Evolutionary conservation across 345 rosid genomes (phyloP).

Genomic region (Reutealis trisperma): DNA sequence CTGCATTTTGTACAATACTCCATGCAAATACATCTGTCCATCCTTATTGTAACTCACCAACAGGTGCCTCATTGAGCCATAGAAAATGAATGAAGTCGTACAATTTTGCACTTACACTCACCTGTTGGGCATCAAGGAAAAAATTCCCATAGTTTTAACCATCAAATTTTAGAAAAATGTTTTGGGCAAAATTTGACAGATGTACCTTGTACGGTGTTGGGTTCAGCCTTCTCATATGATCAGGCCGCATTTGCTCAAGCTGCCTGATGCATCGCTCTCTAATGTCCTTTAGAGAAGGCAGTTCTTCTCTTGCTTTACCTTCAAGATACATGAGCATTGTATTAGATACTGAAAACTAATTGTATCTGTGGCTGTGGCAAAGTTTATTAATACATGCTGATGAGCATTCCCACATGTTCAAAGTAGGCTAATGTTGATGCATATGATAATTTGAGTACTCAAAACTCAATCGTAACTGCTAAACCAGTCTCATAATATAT

Average conservation of each 20-base stretch:
- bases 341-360: not conserved
- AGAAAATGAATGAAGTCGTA: slow-evolving; percentile 94
- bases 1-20: slow-evolving; percentile 22
- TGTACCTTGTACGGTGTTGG: slow-evolving; percentile 94
- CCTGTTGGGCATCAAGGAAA: slow-evolving; percentile 40
- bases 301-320: slow-evolving; percentile 65
- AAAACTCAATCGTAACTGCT: not conserved
- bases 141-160: not conserved
- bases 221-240: slow-evolving; percentile 91
- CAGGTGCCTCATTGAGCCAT: slow-evolving; percentile 99
- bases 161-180: not conserved
- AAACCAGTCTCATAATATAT: too few species aligned
- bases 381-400: not conserved
- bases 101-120: slow-evolving; percentile 79
- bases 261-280: slow-evolving; percentile 82
- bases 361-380: not conserved
- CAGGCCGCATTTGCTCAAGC: slow-evolving; percentile 85
- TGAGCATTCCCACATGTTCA: not conserved
- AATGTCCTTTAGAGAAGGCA: slow-evolving; percentile 64
- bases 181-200: not conserved
- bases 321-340: slow-evolving; percentile 21
- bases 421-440: not conserved
- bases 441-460: not conserved
- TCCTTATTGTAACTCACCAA: slow-evolving; percentile 79
- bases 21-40: not conserved